Evolutionary conservation across 495 filamentous ascomycete genomes (phyloP).

Genomic region (Letharia lupina): DNA sequence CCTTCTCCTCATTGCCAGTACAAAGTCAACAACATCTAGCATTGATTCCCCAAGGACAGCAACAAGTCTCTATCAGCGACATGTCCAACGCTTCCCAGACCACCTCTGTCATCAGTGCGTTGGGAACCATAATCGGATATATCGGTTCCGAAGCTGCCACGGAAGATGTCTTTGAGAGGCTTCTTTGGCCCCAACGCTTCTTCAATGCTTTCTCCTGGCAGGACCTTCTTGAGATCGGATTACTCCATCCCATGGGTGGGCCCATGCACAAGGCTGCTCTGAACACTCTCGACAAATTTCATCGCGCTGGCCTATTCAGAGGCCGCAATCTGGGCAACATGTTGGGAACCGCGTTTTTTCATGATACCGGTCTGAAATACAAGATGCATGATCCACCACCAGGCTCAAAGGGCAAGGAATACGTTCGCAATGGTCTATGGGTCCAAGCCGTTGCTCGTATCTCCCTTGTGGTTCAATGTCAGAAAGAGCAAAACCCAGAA

Average conservation of each 20-base stretch:
- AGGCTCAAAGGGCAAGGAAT: conserved; percentile 9
- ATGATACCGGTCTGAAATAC: conserved; percentile 6
- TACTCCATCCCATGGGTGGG: conserved; percentile 19
- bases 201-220: conserved; percentile 11
- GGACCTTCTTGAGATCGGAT: conserved; percentile 7
- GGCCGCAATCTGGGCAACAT: conserved; percentile 18
- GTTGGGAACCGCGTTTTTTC: conserved; percentile 21
- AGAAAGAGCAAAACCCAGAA: not conserved
- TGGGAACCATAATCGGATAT: conserved; percentile 20
- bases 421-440: conserved; percentile 20
- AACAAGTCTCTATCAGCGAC: not conserved
- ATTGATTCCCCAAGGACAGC: not conserved
- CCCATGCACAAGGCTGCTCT: conserved; percentile 19
- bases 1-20: not conserved
- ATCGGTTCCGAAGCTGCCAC: conserved; percentile 18
- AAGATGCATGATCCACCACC: conserved; percentile 6
- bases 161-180: conserved; percentile 16
- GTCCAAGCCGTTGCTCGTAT: conserved; percentile 6
- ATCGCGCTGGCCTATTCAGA: conserved; percentile 16
- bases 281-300: conserved; percentile 17
- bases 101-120: conserved; percentile 8
- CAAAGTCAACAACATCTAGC: not conserved
- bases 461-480: not conserved
- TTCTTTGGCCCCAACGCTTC: conserved; percentile 22
- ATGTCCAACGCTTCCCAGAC: conserved; percentile 2